Conservation (phyloP, 2,329 filamentous ascomycete species). For the Phoma herbarum region DNA sequence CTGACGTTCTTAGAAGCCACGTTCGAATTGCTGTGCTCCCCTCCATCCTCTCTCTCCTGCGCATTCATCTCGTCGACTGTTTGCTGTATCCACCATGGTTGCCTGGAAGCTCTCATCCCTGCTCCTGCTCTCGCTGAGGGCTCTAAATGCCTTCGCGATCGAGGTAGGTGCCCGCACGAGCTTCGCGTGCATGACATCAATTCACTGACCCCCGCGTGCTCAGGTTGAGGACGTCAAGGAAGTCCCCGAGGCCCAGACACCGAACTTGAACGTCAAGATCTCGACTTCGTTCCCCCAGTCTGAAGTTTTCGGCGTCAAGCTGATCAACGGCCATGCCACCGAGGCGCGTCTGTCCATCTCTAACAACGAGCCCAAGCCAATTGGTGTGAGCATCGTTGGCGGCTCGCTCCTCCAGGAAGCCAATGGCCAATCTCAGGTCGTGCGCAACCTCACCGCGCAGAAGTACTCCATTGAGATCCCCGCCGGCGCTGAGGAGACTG, state of each 20-base stretch:
- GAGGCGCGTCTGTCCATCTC: conserved; percentile 81
- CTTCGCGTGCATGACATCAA: conserved; percentile 48
- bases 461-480: conserved; percentile 78
- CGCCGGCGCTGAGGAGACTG: conserved; percentile 75
- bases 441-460: conserved; percentile 85
- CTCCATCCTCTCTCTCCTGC: conserved; percentile 17
- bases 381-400: conserved; percentile 78
- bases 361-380: conserved; percentile 81
- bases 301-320: conserved; percentile 93
- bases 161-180: conserved; percentile 60
- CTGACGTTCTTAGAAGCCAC: conserved; percentile 40
- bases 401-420: conserved; percentile 74
- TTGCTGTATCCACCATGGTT: conserved; percentile 66
- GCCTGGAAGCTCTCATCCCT: conserved; percentile 76
- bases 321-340: conserved; percentile 90
- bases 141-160: conserved; percentile 69
- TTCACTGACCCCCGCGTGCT: conserved; percentile 31
- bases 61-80: conserved; percentile 19
- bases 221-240: conserved; percentile 50
- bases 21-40: conserved; percentile 37
- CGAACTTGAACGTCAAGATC: conserved; percentile 64
- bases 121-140: conserved; percentile 74
- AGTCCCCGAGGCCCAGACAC: conserved; percentile 66
- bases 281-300: conserved; percentile 68
- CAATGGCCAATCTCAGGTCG: conserved; percentile 64